Conservation (phyloP, 441 rosid genomes). For the Arabidopsis hybrid region DNA sequence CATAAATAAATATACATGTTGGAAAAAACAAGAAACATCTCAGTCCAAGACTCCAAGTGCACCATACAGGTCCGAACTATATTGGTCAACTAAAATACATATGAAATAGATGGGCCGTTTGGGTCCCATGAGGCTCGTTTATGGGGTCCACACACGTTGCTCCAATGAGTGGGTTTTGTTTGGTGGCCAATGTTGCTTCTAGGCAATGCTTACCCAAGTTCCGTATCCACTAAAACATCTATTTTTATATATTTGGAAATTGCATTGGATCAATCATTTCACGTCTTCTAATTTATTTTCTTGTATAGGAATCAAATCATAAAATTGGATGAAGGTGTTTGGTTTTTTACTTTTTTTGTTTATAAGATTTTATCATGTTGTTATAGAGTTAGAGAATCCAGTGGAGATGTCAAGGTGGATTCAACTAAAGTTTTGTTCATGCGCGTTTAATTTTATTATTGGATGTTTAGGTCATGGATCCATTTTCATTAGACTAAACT, state of each 20-base stretch:
- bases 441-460: not conserved
- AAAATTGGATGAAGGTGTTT: not conserved
- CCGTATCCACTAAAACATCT: slow-evolving; percentile 23
- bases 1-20: not conserved
- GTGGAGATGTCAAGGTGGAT: not conserved
- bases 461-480: not conserved
- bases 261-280: not conserved
- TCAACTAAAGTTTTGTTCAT: not conserved
- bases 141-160: slow-evolving; percentile 40
- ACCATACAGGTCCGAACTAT: not conserved
- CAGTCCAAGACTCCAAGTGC: not conserved
- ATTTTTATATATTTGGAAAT: not conserved
- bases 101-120: slow-evolving; percentile 5
- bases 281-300: not conserved
- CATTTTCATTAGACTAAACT: not conserved
- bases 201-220: slow-evolving; percentile 34
- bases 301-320: not conserved
- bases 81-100: slow-evolving; percentile 27
- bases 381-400: not conserved
- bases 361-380: not conserved
- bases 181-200: slow-evolving; percentile 44
- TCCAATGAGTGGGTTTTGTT: slow-evolving; percentile 39
- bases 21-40: not conserved
- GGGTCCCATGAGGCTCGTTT: slow-evolving; percentile 33
- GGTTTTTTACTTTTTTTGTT: not conserved